Conservation (phyloP, 2,329 filamentous ascomycete genomes). For the Drechslera avenae region DNA sequence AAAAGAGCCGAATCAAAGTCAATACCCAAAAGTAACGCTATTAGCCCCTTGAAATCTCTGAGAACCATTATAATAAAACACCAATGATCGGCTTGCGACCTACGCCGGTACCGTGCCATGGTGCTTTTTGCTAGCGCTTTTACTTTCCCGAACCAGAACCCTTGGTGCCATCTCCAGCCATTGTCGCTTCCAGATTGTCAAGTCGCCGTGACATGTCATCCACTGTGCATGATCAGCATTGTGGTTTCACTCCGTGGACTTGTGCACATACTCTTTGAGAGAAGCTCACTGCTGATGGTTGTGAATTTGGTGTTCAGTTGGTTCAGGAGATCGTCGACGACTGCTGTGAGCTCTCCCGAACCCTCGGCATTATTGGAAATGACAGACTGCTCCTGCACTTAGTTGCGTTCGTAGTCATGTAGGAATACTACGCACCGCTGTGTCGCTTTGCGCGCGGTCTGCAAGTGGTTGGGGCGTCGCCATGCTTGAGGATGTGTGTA, state of each 20-base stretch:
- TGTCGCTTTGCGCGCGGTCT: constrained; percentile 33
- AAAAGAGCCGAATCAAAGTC: neutral
- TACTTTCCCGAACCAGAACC: constrained; percentile 33
- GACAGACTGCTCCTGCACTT: constrained; percentile 17
- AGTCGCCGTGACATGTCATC: constrained; percentile 90
- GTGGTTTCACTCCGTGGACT: neutral
- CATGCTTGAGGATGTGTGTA: constrained; percentile 18
- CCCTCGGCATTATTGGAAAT: constrained; percentile 31
- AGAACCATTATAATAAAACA: neutral
- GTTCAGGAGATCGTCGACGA: constrained; percentile 86
- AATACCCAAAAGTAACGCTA: constrained; percentile 9
- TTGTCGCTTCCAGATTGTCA: constrained; percentile 78
- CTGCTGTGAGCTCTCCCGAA: constrained; percentile 69
- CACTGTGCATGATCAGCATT: constrained; percentile 61
- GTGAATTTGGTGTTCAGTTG: constrained; percentile 85
- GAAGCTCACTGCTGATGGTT: constrained; percentile 81
- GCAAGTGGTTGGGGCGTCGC: constrained; percentile 24
- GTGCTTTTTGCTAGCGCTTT: neutral
- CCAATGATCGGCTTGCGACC: neutral
- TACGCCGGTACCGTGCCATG: neutral
- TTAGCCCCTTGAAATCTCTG: neutral
- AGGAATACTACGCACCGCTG: constrained; percentile 19
- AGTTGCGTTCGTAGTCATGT: neutral
- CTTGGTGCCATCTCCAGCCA: constrained; percentile 59
- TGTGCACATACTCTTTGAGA: constrained; percentile 75